Evolutionary conservation across 805 yeast species (phyloP), one percentile per base, ranked within the genome.

Genomic region (Teunomyces gatunensis): DNA sequence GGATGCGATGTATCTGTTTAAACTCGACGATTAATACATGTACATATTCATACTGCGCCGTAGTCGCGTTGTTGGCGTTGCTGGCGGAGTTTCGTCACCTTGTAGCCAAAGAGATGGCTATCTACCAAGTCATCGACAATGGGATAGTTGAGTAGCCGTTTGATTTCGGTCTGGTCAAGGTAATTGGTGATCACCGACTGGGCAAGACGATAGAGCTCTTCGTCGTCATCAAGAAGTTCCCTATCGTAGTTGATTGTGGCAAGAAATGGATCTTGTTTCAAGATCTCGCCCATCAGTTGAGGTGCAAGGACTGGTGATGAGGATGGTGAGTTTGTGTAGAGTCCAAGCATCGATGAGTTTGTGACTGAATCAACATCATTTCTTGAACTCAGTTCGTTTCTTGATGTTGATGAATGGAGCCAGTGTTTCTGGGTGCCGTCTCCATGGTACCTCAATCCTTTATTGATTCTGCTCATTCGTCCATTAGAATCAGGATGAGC

Each of bases 361-460:
- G 25, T 21, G 25, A 21, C 25, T 6, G 25, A 21, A 21, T 21
- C 25, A 5, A 21, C 25, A 6, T 21, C 25, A 5, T 21, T 21
- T 21, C 25, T 21, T 21, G 25, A 21, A 5, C 25, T 21, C 5
- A 5, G 25, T 5, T 21, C 25, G 4, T 21, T 4, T 21, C 25
- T 21, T 21, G 20, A 18, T 18, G 25, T 21, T 21, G 25, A 4
- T 5, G 25, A 5, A 21, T 21, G 25, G 25, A 91, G 69, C 98
- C 98, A 94, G 64, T 90, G 90, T 54, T 86, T 88, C 10, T 80
- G 81, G 41, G 79, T 77, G 0, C 97, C 97, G 36, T 87, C 86
- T 44, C 83, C 78, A 25, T 83, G 80, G 63, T 88, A 89, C 39
- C 99, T 67, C 47, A 91, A 64, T 0, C 99, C 99, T 49, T 89